Evolutionary conservation across 371 early-diverging fungal genomes (phyloP).

Genomic region (Cladochytrium tenue): DNA sequence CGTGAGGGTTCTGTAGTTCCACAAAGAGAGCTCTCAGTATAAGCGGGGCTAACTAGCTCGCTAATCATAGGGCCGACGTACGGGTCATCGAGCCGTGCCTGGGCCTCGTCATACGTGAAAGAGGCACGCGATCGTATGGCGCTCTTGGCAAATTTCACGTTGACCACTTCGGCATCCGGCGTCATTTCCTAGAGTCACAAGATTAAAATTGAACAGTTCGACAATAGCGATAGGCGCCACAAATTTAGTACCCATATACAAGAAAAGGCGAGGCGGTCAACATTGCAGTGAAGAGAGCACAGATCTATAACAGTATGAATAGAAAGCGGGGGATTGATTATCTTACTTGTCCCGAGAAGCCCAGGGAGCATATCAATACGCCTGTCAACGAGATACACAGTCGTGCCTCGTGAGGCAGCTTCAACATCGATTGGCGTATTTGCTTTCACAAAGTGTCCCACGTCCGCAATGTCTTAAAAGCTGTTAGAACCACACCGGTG

Average conservation of each 20-base stretch:
- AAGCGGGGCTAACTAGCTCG: neutral
- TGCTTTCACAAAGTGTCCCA: constrained; percentile 91
- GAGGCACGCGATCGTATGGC: constrained; percentile 92
- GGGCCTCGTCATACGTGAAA: constrained; percentile 97
- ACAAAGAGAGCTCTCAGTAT: neutral
- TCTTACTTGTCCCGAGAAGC: constrained; percentile 77
- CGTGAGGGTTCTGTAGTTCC: constrained; percentile 55
- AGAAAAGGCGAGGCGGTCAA: constrained; percentile 90
- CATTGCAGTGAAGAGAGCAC: constrained; percentile 87
- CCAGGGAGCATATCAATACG: constrained; percentile 97
- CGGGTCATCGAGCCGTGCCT: constrained; percentile 87
- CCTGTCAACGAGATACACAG: constrained; percentile 93
- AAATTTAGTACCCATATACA: constrained; percentile 57
- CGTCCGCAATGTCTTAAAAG: constrained; percentile 92
- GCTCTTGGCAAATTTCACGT: constrained; percentile 77
- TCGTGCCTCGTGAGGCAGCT: constrained; percentile 88
- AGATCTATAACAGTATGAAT: constrained; percentile 55
- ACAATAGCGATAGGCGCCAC: neutral
- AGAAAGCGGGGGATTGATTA: no score
- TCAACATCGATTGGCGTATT: constrained; percentile 85
- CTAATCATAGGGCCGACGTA: no score
- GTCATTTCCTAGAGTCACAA: constrained; percentile 62
- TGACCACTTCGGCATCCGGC: constrained; percentile 73
- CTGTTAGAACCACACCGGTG: neutral
- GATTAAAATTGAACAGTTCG: neutral